phyloP scores from a whole-genome alignment of 345 rosid species.

The Lepidium didymum region DNA sequence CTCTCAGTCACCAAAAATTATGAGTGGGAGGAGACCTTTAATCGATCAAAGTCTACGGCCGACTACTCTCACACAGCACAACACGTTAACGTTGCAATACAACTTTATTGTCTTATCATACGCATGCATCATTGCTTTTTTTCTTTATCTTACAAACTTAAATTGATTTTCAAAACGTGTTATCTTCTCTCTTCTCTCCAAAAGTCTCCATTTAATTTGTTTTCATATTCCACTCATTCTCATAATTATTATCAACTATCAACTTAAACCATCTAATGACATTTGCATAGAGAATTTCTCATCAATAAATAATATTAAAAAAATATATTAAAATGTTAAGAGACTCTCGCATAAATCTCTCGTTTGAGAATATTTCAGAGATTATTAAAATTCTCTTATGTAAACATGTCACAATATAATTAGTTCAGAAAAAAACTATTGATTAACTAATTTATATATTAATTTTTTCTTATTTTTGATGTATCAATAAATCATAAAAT shows the following conservation, averaged over 20 bases:
- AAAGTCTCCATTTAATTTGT: background rate
- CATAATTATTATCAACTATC: background rate
- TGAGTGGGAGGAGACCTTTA: constrained; percentile 13
- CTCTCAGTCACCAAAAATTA: background rate
- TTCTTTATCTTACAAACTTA: background rate
- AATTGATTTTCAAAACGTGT: background rate
- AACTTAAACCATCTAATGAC: no score
- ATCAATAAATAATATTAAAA: no score
- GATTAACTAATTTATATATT: no score
- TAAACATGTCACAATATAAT: no score
- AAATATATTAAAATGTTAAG: no score
- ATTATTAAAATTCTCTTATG: no score
- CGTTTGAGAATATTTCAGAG: no score
- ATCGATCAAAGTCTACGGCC: constrained; percentile 1
- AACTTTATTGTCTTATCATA: background rate
- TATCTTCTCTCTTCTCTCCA: background rate
- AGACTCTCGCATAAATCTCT: no score
- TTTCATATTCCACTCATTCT: background rate
- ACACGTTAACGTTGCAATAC: constrained; percentile 13
- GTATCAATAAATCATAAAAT: no score
- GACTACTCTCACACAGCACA: background rate
- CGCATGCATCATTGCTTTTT: background rate
- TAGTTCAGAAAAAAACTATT: no score
- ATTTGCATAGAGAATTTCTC: no score
- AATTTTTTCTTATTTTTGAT: no score